phyloP scores from a whole-genome alignment of 108 stramenopile species.

The Pinguiococcus pyrenoidosus region DNA sequence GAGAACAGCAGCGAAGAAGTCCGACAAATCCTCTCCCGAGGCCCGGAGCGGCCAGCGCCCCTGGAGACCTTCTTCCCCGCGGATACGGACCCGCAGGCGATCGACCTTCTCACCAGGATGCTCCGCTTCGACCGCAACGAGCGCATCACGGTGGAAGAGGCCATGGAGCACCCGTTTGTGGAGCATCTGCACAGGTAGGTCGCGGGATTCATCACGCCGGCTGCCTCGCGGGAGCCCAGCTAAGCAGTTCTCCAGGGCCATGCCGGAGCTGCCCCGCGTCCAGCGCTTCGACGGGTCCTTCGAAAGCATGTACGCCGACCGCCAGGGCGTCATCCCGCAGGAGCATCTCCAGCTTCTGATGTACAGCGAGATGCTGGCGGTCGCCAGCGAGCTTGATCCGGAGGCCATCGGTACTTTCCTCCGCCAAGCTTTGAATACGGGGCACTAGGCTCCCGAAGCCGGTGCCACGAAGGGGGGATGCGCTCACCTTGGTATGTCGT shows the following conservation, averaged over 20 bases:
- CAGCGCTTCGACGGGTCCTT: constrained; percentile 19
- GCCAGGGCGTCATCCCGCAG: not conserved
- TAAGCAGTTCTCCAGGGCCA: not conserved
- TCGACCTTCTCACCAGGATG: constrained; percentile 37
- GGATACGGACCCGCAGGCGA: constrained; percentile 29
- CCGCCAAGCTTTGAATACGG: too few relatives aligned
- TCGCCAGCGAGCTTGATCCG: too few relatives aligned
- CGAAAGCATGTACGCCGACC: constrained; percentile 4
- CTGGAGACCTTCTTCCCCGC: constrained; percentile 23
- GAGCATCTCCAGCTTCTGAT: not conserved
- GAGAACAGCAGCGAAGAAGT: not conserved
- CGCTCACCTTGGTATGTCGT: too few relatives aligned
- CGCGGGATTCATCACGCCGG: not conserved
- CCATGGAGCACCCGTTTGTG: constrained; percentile 49
- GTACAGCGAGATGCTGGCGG: constrained; percentile 8
- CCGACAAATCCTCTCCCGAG: not conserved
- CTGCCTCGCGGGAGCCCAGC: not conserved
- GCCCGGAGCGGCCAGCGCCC: not conserved
- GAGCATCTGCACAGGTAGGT: constrained; percentile 38
- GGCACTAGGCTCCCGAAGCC: too few relatives aligned
- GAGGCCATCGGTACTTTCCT: too few relatives aligned
- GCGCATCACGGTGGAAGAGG: constrained; percentile 41
- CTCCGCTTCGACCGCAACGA: constrained; percentile 35
- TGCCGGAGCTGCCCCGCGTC: too few relatives aligned
- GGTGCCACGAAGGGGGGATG: too few relatives aligned